Evolutionary conservation across 306 rosid genomes (phyloP), one percentile per base, ranked within the genome.

Genomic region (Vigna radiata): DNA sequence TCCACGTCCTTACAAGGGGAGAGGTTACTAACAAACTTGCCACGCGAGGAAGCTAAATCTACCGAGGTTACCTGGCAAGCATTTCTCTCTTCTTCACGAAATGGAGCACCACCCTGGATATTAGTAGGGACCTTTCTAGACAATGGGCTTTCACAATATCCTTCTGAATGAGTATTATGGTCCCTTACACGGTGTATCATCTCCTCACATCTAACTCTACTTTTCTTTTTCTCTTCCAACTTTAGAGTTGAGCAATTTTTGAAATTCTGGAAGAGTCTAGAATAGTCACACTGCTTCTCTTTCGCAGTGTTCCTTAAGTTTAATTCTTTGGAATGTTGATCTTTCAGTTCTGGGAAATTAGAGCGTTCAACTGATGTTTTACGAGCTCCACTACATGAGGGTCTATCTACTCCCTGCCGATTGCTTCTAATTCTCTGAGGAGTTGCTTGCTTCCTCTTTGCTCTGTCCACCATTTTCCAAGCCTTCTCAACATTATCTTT

Each of bases 381-480:
- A 58, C 78, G 73, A n/a, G 75, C 82, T 52, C 58, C 76, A 37
- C 75, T 70, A 48, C 76, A 63, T 8, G 76, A 60, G 27, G 78
- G 88, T 77, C 50, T 77, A 74, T 61, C 79, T 44, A 55, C 56
- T 79, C 60, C 77, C 83, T 31, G 85, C 52, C 59, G 78, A 72
- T 67, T 56, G 44, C 58, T 63, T 75, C 82, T 19, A 23, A 78
- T 61, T 70, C 80, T 82, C 54, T 66, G 79, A 16, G n/a, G 77
- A 72, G 61, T 29, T 41, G 5, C 48, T 60, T 48, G 75, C 66
- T 50, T 70, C 39, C 65, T 68, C 84, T 83, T 91, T 21, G 93
- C 98, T 73, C 65, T 83, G 17, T 85, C 83, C 89, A 91, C 55
- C 97, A 90, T 94, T 82, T 85, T 86, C 98, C 98, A 91, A 41